Conservation (phyloP, 2,329 filamentous ascomycete genomes). For the Hirsutella thompsonii region DNA sequence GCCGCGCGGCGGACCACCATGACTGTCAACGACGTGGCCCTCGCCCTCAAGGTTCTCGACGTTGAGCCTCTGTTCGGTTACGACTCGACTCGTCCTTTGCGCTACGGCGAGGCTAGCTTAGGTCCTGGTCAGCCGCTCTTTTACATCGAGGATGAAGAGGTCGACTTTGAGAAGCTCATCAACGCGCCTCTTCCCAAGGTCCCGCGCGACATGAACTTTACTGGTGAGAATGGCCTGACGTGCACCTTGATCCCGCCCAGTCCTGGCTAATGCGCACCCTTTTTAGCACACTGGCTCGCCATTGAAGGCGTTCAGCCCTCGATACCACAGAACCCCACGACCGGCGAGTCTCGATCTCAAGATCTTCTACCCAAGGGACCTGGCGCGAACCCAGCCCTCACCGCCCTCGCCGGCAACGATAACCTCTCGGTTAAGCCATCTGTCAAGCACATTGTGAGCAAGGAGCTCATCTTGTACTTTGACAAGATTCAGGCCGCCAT, state of each 20-base stretch:
- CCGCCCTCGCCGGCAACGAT: conserved; percentile 73
- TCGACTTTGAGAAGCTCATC: conserved; percentile 97
- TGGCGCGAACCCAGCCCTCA: conserved; percentile 69
- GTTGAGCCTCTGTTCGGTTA: conserved; percentile 95
- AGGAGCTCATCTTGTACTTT: conserved; percentile 93
- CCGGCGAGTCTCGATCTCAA: conserved; percentile 68
- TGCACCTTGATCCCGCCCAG: background rate
- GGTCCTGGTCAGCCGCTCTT: conserved; percentile 90
- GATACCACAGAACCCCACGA: conserved; percentile 90
- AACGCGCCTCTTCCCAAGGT: conserved; percentile 93
- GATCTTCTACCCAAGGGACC: conserved; percentile 85
- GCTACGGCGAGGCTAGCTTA: conserved; percentile 86
- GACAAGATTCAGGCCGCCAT: conserved; percentile 87
- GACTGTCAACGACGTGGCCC: conserved; percentile 78
- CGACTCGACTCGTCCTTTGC: conserved; percentile 76
- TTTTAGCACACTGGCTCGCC: conserved; percentile 82
- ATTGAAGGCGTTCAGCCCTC: conserved; percentile 95
- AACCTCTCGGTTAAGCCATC: conserved; percentile 75
- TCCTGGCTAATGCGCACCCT: background rate
- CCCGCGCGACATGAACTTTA: conserved; percentile 83
- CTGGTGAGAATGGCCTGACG: conserved; percentile 41
- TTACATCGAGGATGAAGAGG: conserved; percentile 96
- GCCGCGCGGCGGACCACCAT: conserved; percentile 76
- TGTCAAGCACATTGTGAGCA: conserved; percentile 91
- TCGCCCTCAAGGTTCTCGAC: conserved; percentile 75